phyloP scores from a whole-genome alignment of 2,329 filamentous ascomycete genomes.

The Hypomyces rosellus region DNA sequence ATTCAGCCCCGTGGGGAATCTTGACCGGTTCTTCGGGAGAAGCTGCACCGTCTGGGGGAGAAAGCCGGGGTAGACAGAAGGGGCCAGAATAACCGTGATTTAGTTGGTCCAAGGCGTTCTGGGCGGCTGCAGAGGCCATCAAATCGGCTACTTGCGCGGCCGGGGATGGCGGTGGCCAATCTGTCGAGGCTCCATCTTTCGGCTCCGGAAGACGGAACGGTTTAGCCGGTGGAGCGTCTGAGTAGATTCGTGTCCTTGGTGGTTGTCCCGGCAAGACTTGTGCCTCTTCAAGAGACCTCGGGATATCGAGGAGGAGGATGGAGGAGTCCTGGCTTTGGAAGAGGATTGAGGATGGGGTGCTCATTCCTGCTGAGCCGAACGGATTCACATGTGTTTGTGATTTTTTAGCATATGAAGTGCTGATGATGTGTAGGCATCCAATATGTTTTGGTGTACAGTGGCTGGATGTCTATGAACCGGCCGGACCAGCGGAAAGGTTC shows the following conservation, averaged over 20 bases:
- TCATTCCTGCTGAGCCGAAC: not conserved
- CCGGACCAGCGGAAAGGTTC: not conserved
- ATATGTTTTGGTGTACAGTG: not conserved
- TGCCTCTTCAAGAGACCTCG: slow-evolving; percentile 60
- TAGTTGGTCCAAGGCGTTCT: slow-evolving; percentile 36
- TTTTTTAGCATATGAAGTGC: not conserved
- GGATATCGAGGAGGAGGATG: slow-evolving; percentile 61
- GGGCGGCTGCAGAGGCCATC: slow-evolving; percentile 44
- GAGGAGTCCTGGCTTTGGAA: slow-evolving; percentile 31
- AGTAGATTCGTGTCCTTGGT: slow-evolving; percentile 38
- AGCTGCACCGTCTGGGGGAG: slow-evolving; percentile 8
- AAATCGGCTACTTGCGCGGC: slow-evolving; percentile 48
- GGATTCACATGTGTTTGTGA: slow-evolving; percentile 1
- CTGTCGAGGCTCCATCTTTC: slow-evolving; percentile 17
- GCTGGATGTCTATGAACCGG: not conserved
- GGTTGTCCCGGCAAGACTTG: slow-evolving; percentile 44
- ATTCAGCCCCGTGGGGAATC: slow-evolving; percentile 37
- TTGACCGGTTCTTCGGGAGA: not conserved
- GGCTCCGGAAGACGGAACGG: slow-evolving; percentile 50
- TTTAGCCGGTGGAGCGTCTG: slow-evolving; percentile 34
- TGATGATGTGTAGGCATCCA: not conserved
- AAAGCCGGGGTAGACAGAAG: slow-evolving; percentile 40
- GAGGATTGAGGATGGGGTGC: slow-evolving; percentile 23
- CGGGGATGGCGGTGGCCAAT: slow-evolving; percentile 23
- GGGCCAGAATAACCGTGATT: slow-evolving; percentile 31